Base-by-base conservation (phyloP, 441 rosid species). In the Pelargonium hybrid region DNA sequence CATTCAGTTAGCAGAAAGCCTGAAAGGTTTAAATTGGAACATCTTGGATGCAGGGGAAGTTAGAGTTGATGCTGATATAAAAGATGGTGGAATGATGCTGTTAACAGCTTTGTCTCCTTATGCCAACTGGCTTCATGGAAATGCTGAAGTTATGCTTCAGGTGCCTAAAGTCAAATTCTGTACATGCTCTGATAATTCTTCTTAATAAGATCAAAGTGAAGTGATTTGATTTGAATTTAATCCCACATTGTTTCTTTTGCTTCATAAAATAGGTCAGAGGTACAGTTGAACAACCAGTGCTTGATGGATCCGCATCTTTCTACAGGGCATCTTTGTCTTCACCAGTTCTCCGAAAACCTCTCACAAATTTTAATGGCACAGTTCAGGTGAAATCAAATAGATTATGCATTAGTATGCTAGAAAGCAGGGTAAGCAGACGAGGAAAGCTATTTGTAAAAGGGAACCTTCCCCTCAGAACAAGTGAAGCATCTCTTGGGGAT, bases 81-180 rank as follows among this genome's bases (percentile, higher is more conserved):
- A 90, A 86, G 99, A 95, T 84, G 98, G 99, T 41, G 99, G 98
- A 69, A 95, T 95, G 99, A 92, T 89, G 89, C 78, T 95, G 81
- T 82, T 95, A 77, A 90, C 98, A 62, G 97, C 99, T 79, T 83
- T 95, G 74, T 92, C 97, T 77, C 99, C 99, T 59, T 83, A 92
- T 80, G 96, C 87, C 65, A 83, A 83, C 65, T 95, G 99, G 99
- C 95, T 95, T 76, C 90, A 90, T 76, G 99, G 99, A 71, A 90
- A 81, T 86, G 99, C 99, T 73, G 99, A 95, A 76, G 81, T 95
- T 74, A 86, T 87, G 80, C 98, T 95, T 80, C 96, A 90, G 96
- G 99, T 92, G 71, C 0, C 79, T 73, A 66, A 62, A 48, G 62
- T 70, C 65, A 47, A 64, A 62, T 67, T 73, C 47, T 45, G 65